Evolutionary conservation across 345 rosid species (phyloP).

Genomic region (Arabidopsis suecica): DNA sequence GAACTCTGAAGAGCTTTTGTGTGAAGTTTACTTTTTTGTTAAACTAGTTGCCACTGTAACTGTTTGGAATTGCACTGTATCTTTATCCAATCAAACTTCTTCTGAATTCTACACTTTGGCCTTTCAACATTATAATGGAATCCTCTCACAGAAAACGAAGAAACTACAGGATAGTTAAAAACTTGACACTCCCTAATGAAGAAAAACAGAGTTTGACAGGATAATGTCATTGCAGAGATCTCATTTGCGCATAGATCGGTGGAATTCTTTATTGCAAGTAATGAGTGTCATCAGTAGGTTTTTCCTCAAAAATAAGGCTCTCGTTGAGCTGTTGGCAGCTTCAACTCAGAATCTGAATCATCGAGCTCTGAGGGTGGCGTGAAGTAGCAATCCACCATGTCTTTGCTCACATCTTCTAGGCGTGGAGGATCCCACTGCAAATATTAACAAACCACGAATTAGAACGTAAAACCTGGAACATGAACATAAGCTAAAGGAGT

Average conservation of each 20-base stretch:
- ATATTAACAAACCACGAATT: slow-evolving; percentile 16
- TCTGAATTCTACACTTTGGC: slow-evolving; percentile 9
- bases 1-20: slow-evolving; percentile 1
- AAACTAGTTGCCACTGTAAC: not conserved
- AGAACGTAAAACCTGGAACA: slow-evolving; percentile 16
- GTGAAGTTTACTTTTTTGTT: slow-evolving; percentile 25
- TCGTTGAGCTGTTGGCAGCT: slow-evolving; percentile 79
- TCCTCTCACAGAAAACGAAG: slow-evolving; percentile 2
- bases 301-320: slow-evolving; percentile 54
- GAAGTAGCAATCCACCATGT: slow-evolving; percentile 86
- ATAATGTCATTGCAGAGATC: slow-evolving; percentile 23
- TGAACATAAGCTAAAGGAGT: slow-evolving; percentile 12
- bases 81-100: slow-evolving; percentile 24
- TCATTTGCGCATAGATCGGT: slow-evolving; percentile 10
- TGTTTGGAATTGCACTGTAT: slow-evolving; percentile 8
- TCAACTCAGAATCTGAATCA: slow-evolving; percentile 66
- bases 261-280: slow-evolving; percentile 27
- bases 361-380: slow-evolving; percentile 53
- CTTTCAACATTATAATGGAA: slow-evolving; percentile 10
- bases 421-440: slow-evolving; percentile 89
- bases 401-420: slow-evolving; percentile 68
- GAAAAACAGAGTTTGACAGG: slow-evolving; percentile 31
- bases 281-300: not conserved
- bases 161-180: slow-evolving; percentile 6
- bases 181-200: slow-evolving; percentile 38